Base-by-base conservation (phyloP, 345 rosid species). In the Leavenworthia alabamica region DNA sequence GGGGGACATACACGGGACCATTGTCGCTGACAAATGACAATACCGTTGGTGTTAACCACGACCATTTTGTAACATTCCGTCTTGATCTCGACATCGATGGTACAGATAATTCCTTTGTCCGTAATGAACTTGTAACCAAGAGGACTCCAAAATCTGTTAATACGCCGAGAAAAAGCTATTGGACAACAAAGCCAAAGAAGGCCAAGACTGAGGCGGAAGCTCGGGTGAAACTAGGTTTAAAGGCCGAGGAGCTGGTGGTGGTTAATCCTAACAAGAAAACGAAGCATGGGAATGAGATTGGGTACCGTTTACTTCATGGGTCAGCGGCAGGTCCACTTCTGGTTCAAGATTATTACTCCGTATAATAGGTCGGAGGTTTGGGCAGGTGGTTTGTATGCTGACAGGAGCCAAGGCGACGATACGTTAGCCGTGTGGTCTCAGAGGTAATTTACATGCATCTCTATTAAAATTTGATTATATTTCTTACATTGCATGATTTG, bases 31-130 rank as follows among this genome's bases (percentile, higher is more conserved):
- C 11, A 70, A 81, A 82, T 7, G 86, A 76, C 11, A 70, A 81
- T 3, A 52, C 76, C 1, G 63, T 84, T 1, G 84, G 78, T 7
- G 32, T 66, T 1, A n/a, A 68, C 66, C 90, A 84, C 35, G 84
- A 82, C 68, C 90, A 84, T 50, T 84, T 72, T 70, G 26, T 84
- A 8, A 67, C 70, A 11, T 80, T 64, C 51, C 75, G 75, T 56
- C 75, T 84, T 10, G 86, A 81, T 63, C 71, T 81, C 7, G 90
- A 84, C 49, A 53, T 84, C 4, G 86, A 81, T 22, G 86, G 90
- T 3, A 28, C 45, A 4, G 24, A 43, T 0, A 84, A 84, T 43
- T 82, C 85, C 0, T 75, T 84, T 20, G 73, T 71, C 10, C 78
- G 81, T 56, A 60, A 47, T 10, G 68, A 71, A 33, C 64, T 83